A percentile compares a stretch with the other conserved stretches of the same genome.
Evolutionary conservation across 768 basidiomycete species (phyloP).

Genomic region (Rhodocollybia butyracea): DNA sequence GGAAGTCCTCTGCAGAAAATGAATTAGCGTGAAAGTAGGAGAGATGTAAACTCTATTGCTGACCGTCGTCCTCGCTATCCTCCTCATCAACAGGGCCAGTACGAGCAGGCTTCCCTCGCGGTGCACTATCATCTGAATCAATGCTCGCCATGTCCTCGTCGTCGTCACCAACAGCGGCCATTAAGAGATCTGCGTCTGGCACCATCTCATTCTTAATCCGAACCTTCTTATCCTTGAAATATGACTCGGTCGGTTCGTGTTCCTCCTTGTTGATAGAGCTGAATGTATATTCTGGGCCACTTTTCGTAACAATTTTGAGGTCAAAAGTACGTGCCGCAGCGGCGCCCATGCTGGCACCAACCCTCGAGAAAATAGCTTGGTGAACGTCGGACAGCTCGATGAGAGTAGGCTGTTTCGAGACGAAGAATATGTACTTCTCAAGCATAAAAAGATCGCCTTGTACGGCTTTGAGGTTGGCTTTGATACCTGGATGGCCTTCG

Average conservation of each 20-base stretch:
- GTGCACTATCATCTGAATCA: constrained; percentile 64
- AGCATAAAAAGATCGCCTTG: constrained; percentile 98
- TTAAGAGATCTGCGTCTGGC: constrained; percentile 76
- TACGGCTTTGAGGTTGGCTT: constrained; percentile 94
- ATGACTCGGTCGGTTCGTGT: constrained; percentile 79
- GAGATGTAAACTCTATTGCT: constrained; percentile 13
- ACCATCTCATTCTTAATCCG: constrained; percentile 95
- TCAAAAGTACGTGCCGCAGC: constrained; percentile 92
- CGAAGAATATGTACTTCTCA: constrained; percentile 97
- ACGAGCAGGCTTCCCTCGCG: constrained; percentile 43
- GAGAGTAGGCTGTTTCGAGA: constrained; percentile 91
- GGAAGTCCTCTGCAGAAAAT: constrained; percentile 74
- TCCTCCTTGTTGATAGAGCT: constrained; percentile 96
- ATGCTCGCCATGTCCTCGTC: constrained; percentile 84
- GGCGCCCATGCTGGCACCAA: constrained; percentile 80
- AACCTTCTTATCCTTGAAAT: constrained; percentile 88
- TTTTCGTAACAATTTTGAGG: constrained; percentile 83
- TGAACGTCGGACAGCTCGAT: constrained; percentile 89
- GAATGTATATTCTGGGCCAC: constrained; percentile 84
- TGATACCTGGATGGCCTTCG: constrained; percentile 90
- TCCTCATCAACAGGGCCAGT: constrained; percentile 61
- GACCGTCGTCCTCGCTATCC: constrained; percentile 74
- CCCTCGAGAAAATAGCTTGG: constrained; percentile 89
- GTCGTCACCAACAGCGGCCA: constrained; percentile 68
- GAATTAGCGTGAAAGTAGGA: not conserved